phyloP scores from a whole-genome alignment of 1,284 basidiomycete species.

The Austroboletus rostrupii region DNA sequence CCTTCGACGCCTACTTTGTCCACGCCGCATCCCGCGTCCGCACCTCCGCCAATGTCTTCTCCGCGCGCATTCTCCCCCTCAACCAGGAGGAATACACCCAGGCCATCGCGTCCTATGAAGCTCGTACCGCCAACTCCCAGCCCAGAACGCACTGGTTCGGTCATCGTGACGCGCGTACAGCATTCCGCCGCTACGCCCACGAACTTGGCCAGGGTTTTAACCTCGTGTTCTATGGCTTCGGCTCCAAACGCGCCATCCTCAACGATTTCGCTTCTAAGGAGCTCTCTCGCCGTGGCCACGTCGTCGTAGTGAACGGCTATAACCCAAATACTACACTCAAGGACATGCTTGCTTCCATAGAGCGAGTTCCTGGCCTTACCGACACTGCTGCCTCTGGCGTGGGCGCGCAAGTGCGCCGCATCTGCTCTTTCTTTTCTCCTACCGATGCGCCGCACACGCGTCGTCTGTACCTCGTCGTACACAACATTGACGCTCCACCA shows the following conservation, averaged over 20 bases:
- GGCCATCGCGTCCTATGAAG: constrained; percentile 39
- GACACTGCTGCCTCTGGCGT: constrained; percentile 36
- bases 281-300: constrained; percentile 60
- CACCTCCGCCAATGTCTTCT: constrained; percentile 77
- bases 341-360: constrained; percentile 70
- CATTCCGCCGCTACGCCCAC: constrained; percentile 62
- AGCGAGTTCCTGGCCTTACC: constrained; percentile 51
- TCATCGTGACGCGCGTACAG: constrained; percentile 29
- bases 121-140: constrained; percentile 27
- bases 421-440: constrained; percentile 59
- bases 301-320: constrained; percentile 79
- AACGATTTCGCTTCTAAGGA: constrained; percentile 65
- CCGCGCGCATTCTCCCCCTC: constrained; percentile 65
- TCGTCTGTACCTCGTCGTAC: constrained; percentile 73
- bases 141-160: constrained; percentile 29
- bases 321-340: constrained; percentile 67
- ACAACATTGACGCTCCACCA: constrained; percentile 80
- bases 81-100: constrained; percentile 56
- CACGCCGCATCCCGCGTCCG: constrained; percentile 57
- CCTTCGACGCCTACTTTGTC: constrained; percentile 83
- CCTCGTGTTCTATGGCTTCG: constrained; percentile 81
- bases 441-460: constrained; percentile 29
- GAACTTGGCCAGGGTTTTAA: constrained; percentile 84
- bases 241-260: constrained; percentile 74
- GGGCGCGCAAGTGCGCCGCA: constrained; percentile 62